Evolutionary conservation across 2,329 filamentous ascomycete species (phyloP).

Genomic region (Rhexocercosporidium sp.): DNA sequence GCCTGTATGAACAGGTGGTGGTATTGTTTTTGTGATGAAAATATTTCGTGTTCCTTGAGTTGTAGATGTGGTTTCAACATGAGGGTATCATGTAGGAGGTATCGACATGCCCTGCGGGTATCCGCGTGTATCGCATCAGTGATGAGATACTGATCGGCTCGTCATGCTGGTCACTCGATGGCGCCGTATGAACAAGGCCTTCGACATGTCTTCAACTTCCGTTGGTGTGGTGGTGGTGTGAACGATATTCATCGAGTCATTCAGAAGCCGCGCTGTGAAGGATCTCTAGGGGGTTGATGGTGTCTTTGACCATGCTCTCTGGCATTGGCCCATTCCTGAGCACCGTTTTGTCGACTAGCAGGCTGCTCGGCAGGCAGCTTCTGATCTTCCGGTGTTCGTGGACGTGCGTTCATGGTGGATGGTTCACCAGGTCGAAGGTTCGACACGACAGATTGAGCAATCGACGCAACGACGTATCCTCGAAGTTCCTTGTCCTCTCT

Average conservation of each 20-base stretch:
- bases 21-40: not conserved
- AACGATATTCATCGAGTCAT: constrained; percentile 1
- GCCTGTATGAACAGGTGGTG: constrained; percentile 18
- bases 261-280: constrained; percentile 47
- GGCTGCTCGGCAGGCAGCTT: constrained; percentile 66
- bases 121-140: constrained; percentile 7
- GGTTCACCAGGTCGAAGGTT: constrained; percentile 35
- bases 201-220: constrained; percentile 12
- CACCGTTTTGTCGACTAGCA: constrained; percentile 53
- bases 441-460: constrained; percentile 67
- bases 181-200: not conserved
- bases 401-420: constrained; percentile 20
- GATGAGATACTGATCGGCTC: not conserved
- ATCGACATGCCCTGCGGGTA: not conserved
- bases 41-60: not conserved
- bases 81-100: not conserved
- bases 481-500: constrained; percentile 77
- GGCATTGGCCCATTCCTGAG: constrained; percentile 57
- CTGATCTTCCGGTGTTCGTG: constrained; percentile 54
- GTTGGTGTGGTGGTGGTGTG: not conserved
- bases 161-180: constrained; percentile 16
- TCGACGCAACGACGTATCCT: constrained; percentile 73
- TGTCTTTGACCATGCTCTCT: constrained; percentile 46
- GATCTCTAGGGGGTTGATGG: constrained; percentile 50
- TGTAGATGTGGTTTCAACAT: not conserved